Evolutionary conservation across 768 basidiomycete species (phyloP).

Genomic region (Tricholoma flavovirens): DNA sequence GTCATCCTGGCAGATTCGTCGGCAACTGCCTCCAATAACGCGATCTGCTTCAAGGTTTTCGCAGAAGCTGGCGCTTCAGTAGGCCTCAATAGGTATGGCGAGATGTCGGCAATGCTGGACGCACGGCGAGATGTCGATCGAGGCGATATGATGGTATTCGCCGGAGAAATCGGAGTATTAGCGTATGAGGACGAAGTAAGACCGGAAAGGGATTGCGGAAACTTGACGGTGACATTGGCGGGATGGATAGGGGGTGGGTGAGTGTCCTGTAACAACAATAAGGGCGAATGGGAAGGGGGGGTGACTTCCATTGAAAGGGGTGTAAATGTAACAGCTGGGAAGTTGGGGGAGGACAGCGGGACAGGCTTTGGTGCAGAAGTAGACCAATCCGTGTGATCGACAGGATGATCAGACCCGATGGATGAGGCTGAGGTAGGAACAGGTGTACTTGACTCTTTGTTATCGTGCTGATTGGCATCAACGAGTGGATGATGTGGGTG

Average conservation of each 20-base stretch:
- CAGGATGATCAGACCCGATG: conserved; percentile 1
- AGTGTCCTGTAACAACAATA: conserved; percentile 1
- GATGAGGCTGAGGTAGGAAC: conserved; percentile 18
- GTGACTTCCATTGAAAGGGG: background rate
- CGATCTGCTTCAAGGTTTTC: conserved; percentile 63
- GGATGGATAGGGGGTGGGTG: background rate
- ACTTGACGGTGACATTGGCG: background rate
- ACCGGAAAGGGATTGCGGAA: background rate
- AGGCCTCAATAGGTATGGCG: conserved; percentile 58
- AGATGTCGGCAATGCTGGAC: conserved; percentile 57
- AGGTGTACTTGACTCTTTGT: conserved; percentile 16
- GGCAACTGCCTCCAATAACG: conserved; percentile 65
- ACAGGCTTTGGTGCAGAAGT: conserved; percentile 11
- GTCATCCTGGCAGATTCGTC: conserved; percentile 65
- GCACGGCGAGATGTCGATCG: background rate
- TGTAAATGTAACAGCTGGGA: background rate
- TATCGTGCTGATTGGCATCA: conserved; percentile 6
- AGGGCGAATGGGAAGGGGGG: background rate
- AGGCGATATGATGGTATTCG: background rate
- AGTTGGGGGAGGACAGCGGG: background rate
- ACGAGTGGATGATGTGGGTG: conserved; percentile 7
- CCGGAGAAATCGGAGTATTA: background rate
- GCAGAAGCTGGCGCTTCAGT: conserved; percentile 51
- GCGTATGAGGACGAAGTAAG: background rate
- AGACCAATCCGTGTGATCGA: conserved; percentile 17